phyloP scores from a whole-genome alignment of 2,329 filamentous ascomycete species.

The Hypoxylon sp. region DNA sequence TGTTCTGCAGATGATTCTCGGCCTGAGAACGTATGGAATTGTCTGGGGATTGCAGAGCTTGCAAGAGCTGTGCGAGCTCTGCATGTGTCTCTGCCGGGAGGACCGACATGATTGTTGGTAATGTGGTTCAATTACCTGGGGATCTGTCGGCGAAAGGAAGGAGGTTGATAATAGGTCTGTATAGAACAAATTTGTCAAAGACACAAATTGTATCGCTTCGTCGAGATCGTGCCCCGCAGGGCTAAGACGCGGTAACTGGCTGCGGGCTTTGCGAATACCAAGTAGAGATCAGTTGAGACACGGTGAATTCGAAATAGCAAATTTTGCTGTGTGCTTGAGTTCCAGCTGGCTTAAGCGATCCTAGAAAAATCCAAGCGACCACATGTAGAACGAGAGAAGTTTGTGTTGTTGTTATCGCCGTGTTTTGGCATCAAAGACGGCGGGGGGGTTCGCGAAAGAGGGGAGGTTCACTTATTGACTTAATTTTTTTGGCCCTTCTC shows the following conservation, averaged over 20 bases:
- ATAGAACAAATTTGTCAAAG: slow-evolving; percentile 15
- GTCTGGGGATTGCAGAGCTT: slow-evolving; percentile 89
- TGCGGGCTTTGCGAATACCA: slow-evolving; percentile 15
- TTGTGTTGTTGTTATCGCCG: slow-evolving; percentile 23
- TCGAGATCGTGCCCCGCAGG: slow-evolving; percentile 44
- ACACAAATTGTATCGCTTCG: slow-evolving; percentile 27
- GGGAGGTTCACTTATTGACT: slow-evolving; percentile 29
- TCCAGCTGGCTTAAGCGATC: slow-evolving; percentile 9
- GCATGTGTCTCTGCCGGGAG: slow-evolving; percentile 86
- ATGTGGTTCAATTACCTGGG: not conserved
- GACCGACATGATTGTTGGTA: slow-evolving; percentile 75
- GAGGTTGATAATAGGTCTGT: not conserved
- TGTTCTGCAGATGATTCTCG: slow-evolving; percentile 89
- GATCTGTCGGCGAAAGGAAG: not conserved
- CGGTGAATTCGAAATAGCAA: slow-evolving; percentile 12
- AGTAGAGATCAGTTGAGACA: slow-evolving; percentile 4
- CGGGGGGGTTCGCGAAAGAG: slow-evolving; percentile 44
- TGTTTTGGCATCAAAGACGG: slow-evolving; percentile 36
- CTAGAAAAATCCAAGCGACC: slow-evolving; percentile 21
- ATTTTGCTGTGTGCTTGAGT: not conserved
- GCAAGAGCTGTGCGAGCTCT: slow-evolving; percentile 86
- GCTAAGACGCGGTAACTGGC: slow-evolving; percentile 38
- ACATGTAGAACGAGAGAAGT: not conserved
- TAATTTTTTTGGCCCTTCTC: slow-evolving; percentile 25
- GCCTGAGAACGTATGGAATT: slow-evolving; percentile 87